Evolutionary conservation across 176 grass and related monocot species (phyloP), one percentile per base, ranked within the genome.

Genomic region (Pontederia paniculata): DNA sequence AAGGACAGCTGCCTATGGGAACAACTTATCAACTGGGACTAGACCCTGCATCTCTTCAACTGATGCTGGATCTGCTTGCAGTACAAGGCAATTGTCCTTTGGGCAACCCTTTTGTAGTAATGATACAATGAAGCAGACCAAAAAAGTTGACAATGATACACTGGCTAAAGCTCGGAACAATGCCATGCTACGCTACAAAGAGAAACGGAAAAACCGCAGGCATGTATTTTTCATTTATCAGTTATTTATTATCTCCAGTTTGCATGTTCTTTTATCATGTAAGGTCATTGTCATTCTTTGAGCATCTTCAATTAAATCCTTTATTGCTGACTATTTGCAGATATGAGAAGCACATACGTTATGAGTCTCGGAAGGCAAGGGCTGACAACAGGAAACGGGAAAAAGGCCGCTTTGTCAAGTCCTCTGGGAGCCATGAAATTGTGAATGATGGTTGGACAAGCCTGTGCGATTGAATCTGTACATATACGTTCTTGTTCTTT

Each of bases 121-220:
- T 0, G 61, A 55, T 49, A 54, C 52, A 5, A 78, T 84, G 10
- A 72, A 75, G 28, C 62, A 68, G 8, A 8, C n/a, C 44, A 21
- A 60, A 47, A 98, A 69, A 69, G 53, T 91, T 5, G 77, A 88
- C 80, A 80, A 77, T 0, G 83, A 91, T 52, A 58, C 63, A 0
- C 70, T 84, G 8, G 80, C 87, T 0, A 75, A 82, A 58, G 91
- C 90, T 69, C 72, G 93, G 63, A 83, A 73, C 62, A 88, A 65
- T 19, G 93, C 93, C 0, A 91, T 91, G 93, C 72, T 86, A 42
- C 80, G 86, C 4, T 98, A 98, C 61, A 86, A 50, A 23, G 93
- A 98, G 69, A 98, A 98, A 67, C 84, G 73, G 66, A 98, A 91
- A 57, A 88, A 43, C 44, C 93, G 93, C 77, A 98, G 86, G 93